Conservation (phyloP, 2,329 filamentous ascomycete species). For the Trichophyton mentagrophytes region DNA sequence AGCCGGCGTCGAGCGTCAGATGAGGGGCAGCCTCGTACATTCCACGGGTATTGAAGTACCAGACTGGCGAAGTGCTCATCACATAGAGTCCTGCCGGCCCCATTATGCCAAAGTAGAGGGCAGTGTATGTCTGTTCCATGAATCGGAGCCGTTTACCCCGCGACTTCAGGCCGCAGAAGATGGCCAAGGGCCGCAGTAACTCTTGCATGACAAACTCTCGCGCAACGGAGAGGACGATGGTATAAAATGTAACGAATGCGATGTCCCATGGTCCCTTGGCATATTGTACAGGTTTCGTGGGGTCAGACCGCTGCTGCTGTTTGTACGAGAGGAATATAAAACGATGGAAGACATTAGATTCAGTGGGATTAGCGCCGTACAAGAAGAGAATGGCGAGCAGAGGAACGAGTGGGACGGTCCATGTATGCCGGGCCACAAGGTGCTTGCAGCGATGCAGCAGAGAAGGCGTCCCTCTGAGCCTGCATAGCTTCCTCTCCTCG, state of each 20-base stretch:
- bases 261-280: conserved; percentile 77
- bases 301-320: conserved; percentile 42
- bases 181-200: conserved; percentile 63
- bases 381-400: conserved; percentile 49
- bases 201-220: conserved; percentile 95
- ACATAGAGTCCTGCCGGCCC: conserved; percentile 78
- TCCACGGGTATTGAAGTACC: conserved; percentile 84
- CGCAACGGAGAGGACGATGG: conserved; percentile 76
- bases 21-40: conserved; percentile 90
- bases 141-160: conserved; percentile 75
- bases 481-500: conserved; percentile 16
- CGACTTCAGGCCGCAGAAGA: conserved; percentile 53
- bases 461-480: conserved; percentile 33
- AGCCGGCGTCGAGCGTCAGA: conserved; percentile 59
- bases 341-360: conserved; percentile 63
- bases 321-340: conserved; percentile 88
- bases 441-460: conserved; percentile 33
- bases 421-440: conserved; percentile 41
- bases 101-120: conserved; percentile 73
- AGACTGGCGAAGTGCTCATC: conserved; percentile 77
- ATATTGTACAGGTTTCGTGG: conserved; percentile 51
- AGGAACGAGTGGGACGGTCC: conserved; percentile 57
- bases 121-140: conserved; percentile 94
- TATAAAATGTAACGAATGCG: conserved; percentile 81
- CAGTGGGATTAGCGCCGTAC: conserved; percentile 63